A percentile compares a stretch with the other conserved stretches of the same genome.
These are phyloP conservation scores for Ogataea pini DNA, from an alignment of 805 yeast genomes.

Conservation along the genomic window DNA sequence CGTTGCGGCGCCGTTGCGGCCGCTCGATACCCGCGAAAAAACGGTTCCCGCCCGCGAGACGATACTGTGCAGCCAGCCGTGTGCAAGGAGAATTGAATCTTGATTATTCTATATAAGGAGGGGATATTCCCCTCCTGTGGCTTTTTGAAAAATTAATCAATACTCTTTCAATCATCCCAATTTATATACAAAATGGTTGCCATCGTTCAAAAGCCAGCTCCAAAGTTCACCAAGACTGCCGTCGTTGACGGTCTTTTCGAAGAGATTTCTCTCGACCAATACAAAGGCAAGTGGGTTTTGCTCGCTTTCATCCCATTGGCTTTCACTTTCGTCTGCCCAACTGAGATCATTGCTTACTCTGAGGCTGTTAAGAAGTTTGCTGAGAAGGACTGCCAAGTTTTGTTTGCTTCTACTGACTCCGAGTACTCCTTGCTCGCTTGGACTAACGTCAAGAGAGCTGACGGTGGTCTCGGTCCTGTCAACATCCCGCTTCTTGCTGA, in stretches of 20 bases:
- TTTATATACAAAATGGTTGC: conserved; percentile 66
- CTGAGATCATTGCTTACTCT: conserved; percentile 98
- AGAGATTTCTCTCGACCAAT: conserved; percentile 91
- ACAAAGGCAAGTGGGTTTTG: conserved; percentile 97
- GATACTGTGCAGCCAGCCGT: background rate
- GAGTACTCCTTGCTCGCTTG: conserved; percentile 97
- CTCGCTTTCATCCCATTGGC: conserved; percentile 98
- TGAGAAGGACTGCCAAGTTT: conserved; percentile 82
- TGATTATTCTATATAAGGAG: conserved; percentile 8
- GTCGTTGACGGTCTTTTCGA: conserved; percentile 96
- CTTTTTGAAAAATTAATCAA: background rate
- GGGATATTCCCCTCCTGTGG: conserved; percentile 5
- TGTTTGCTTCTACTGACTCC: conserved; percentile 97
- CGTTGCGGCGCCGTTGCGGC: background rate
- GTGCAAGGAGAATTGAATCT: background rate
- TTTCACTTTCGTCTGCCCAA: conserved; percentile 99
- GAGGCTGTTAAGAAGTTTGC: conserved; percentile 90
- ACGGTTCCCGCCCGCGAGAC: background rate
- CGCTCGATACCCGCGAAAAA: background rate
- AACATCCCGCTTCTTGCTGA: conserved; percentile 94
- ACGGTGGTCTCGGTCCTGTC: conserved; percentile 97
- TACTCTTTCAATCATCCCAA: background rate
- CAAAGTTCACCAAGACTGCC: conserved; percentile 94
- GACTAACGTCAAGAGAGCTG: conserved; percentile 95
- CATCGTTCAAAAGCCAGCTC: conserved; percentile 93